Base-by-base conservation (phyloP, 1,284 basidiomycete species). In the Crucibulum parvulum region DNA sequence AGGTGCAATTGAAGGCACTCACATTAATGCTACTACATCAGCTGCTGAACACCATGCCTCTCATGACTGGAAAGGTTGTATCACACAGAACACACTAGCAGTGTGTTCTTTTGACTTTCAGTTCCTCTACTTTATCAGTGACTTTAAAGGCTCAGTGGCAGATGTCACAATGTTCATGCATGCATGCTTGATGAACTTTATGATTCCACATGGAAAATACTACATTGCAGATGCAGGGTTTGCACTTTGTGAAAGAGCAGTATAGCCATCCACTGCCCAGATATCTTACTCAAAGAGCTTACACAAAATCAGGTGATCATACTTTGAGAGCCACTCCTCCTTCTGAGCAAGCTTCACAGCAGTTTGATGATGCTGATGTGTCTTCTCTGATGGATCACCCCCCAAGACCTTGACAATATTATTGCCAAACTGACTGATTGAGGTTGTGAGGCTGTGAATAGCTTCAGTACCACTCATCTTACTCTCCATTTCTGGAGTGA, bases 1-100 rank as follows among this genome's bases (percentile, higher is more conserved):
- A 18, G 59, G 59, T 9, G 59, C 56, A 2, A 24, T 61, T 36
- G 56, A 61, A 38, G 56, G 60, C 7, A 61, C 60, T 5, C 60
- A 61, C 51, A 61, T 61, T 6, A 61, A 61, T 38, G 37, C 51
- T 34, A 53, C 39, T 13, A 51, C 60, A 48, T 52, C 60, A 10
- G 50, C 60, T 31, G 57, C 45, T 4, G 52, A 61, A 6, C 57
- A 39, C 15, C 45, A 54, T 37, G 56, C 56, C 5, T 11, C 37
- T 35, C 51, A 51, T 4, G 51, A 61, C 45, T 36, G 51, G 7
- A 61, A 61, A 36, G 60, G 57, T 36, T 10, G 18, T 15, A 48
- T 48, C 48, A 47, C 54, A 56, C 54, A 56, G 54, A 56, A 56
- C 41, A 47, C 41, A 35, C 37, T 56, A 16, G 54, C 54, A 45